Evolutionary conservation across 176 grass and related monocot species (phyloP), one percentile per base, ranked within the genome.

Genomic region (Zoysia pacifica): DNA sequence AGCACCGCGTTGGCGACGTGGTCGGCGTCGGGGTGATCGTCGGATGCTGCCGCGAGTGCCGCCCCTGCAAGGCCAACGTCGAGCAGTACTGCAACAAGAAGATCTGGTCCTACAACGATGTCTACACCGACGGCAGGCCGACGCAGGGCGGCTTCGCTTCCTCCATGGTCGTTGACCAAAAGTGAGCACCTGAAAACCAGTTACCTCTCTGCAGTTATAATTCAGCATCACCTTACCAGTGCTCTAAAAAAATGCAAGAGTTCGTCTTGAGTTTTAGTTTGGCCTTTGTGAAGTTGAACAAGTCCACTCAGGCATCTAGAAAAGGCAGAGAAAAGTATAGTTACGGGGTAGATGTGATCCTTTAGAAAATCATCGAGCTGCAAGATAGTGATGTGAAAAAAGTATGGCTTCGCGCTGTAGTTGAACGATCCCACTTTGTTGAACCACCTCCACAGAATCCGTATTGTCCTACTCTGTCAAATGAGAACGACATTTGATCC

Each of bases 31-130:
- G 96, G 14, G 86, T 86, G 59, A 89, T 99, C 28, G 84, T 99
- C 0, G 88, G 96, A 16, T 93, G 92, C 72, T 99, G 96, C 86
- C 90, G 92, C 5, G 74, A 87, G n/a, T 99, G 96, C 72, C 49
- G 15, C 20, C 85, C 96, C 3, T 99, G 96, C 88, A 94, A 93
- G 83, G 85, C 90, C 20, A 87, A 91, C 74, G 68, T 86, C 13
- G 96, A 99, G 86, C 96, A 99, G 75, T 99, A 99, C 86, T 99
- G 96, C 86, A 91, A 77, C 86, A 95, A 99, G 88, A 90, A 18
- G 63, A 89, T 99, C 8, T 99, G 96, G 96, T 89, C 96, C 0
- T 99, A 99, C 85, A 99, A 99, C 64, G 96, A 99, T 8, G 92
- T 99, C 48, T 95, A 95, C 84, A 84, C 90, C 5, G 96, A 99